Evolutionary conservation across 768 basidiomycete species (phyloP).

Genomic region (Termitomyces sp.): DNA sequence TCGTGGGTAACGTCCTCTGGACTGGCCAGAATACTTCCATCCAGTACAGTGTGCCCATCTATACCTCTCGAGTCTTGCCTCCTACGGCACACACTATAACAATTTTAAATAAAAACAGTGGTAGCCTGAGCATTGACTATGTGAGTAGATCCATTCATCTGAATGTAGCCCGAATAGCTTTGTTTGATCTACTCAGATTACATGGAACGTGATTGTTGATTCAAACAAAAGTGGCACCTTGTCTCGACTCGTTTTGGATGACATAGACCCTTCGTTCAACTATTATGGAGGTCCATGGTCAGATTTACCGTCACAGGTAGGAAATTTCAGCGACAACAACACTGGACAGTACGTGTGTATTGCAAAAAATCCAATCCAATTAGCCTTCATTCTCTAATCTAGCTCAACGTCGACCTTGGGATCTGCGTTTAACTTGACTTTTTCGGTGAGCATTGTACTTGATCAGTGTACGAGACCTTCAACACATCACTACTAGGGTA

Average conservation of each 20-base stretch:
- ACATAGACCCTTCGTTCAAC: neutral
- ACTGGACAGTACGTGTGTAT: slow-evolving; percentile 4
- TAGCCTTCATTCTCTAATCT: neutral
- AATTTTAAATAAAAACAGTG: neutral
- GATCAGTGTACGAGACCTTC: neutral
- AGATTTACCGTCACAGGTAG: neutral
- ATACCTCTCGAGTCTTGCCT: neutral
- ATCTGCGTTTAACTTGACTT: neutral
- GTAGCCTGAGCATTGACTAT: slow-evolving; percentile 4
- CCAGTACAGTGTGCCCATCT: neutral
- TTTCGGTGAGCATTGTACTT: neutral
- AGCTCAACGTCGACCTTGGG: neutral
- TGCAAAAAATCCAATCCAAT: neutral
- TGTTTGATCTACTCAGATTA: neutral
- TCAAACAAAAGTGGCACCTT: neutral
- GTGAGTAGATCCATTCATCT: neutral
- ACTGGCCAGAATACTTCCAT: neutral
- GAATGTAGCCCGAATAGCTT: neutral
- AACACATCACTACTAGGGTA: neutral
- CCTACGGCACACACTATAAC: neutral
- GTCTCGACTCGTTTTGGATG: neutral
- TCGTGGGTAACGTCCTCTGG: neutral
- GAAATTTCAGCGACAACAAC: neutral
- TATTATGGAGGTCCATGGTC: neutral
- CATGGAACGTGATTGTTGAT: slow-evolving; percentile 1